Base-by-base conservation (phyloP, 2,329 filamentous ascomycete species). In the Calonectria hongkongensis region DNA sequence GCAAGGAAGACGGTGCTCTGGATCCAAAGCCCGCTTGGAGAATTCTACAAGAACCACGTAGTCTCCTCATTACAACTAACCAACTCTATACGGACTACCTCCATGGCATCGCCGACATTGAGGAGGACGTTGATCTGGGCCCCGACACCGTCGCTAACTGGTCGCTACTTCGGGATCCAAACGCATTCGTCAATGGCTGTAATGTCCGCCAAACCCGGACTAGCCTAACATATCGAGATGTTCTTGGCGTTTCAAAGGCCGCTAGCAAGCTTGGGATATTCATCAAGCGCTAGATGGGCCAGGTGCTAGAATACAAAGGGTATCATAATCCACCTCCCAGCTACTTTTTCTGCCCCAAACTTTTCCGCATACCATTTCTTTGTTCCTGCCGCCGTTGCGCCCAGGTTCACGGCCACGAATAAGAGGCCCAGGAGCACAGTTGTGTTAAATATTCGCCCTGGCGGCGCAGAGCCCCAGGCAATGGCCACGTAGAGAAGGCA, bases 221-320 rank as follows among this genome's bases (percentile, higher is more conserved):
- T 30, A 96, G 94, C 83, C 85, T 96, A 76, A 97, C 94, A 1
- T 96, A 94, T 84, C 89, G 96, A 76, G 96, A 98, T 85, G 96
- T 98, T 48, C 85, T 96, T 76, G 94, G 93, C 80, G 94, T 97
- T 21, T 93, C 93, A 9, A 94, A 92, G 77, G 84, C 95, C 27
- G 94, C 93, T 33, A 91, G 87, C 81, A 94, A 92, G 78, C 85
- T 96, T 67, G 92, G 90, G 73, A 87, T 85, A 67, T 84, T 88
- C 50, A 79, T 82, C 64, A 87, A 83, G 76, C 84, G 83, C 68
- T 86, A 74, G 84, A 74, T 47, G 7, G 48, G 45, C 12, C 60
- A 47, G 18, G 62, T 58, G 84, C 77, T 82, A 93, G 80, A 90
- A 93, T 62, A 95, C 68, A 71, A 89, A 88, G 2, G 95, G 95